Percentiles rank a stretch among this genome's conserved stretches.
Evolutionary conservation across 805 yeast genomes (phyloP).

Genomic region (Metschnikowia dekortorum): DNA sequence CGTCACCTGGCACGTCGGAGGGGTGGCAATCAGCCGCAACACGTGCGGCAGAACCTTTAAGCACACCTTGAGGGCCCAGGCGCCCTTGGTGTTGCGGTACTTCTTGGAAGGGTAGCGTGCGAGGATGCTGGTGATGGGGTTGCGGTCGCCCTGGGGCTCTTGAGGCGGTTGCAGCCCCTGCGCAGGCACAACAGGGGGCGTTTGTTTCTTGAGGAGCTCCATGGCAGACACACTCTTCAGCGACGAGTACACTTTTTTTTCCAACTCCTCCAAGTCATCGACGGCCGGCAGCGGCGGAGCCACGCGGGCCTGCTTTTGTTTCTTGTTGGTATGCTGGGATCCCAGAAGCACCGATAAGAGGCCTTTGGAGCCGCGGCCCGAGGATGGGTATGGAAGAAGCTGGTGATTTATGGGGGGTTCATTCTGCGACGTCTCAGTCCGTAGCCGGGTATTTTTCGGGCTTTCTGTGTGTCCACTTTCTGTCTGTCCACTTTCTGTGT

Average conservation of each 20-base stretch:
- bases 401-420: too few relatives aligned
- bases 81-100: constrained; percentile 10
- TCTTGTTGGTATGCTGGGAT: constrained; percentile 8
- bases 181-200: neutral
- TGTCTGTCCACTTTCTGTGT: too few relatives aligned
- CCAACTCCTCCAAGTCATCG: constrained; percentile 6
- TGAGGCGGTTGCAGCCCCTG: neutral
- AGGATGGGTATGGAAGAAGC: too few relatives aligned
- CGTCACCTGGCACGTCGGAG: constrained; percentile 8
- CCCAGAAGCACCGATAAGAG: constrained; percentile 18
- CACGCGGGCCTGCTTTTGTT: neutral
- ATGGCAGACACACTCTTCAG: constrained; percentile 10
- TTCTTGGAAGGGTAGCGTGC: constrained; percentile 7
- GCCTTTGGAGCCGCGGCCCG: neutral
- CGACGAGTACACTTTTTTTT: constrained; percentile 8
- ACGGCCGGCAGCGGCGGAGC: neutral
- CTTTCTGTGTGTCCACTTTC: too few relatives aligned
- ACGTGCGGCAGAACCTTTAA: constrained; percentile 18
- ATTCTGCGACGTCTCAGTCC: too few relatives aligned
- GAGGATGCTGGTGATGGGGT: neutral
- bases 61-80: constrained; percentile 13
- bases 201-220: constrained; percentile 9
- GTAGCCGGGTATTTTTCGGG: too few relatives aligned
- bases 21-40: neutral
- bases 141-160: neutral